Conservation (phyloP, 2,329 filamentous ascomycete genomes). For the Amesomyces nigricolor region DNA sequence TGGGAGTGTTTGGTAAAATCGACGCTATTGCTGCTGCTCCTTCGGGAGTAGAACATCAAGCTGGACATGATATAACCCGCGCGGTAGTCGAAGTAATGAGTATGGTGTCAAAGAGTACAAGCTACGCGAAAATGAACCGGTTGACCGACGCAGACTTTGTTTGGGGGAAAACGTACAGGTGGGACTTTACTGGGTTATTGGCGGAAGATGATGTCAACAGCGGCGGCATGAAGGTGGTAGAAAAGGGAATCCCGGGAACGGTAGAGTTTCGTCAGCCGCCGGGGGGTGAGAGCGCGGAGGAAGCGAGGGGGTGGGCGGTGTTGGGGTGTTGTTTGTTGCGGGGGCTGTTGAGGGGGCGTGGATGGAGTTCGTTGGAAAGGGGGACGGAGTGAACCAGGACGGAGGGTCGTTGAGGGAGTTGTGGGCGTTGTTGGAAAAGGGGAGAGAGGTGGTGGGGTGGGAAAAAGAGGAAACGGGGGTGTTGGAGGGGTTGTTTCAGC, state of each 20-base stretch:
- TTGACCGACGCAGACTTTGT: slow-evolving; percentile 31
- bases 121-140: slow-evolving; percentile 30
- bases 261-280: slow-evolving; percentile 36
- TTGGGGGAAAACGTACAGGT: slow-evolving; percentile 38
- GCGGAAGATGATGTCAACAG: neutral
- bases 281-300: slow-evolving; percentile 29
- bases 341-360: slow-evolving; percentile 25
- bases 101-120: slow-evolving; percentile 29
- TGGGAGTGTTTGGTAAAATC: slow-evolving; percentile 25
- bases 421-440: slow-evolving; percentile 25
- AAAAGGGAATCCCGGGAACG: slow-evolving; percentile 25
- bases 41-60: too few relatives aligned
- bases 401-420: slow-evolving; percentile 26
- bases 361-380: slow-evolving; percentile 1
- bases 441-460: slow-evolving; percentile 28
- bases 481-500: slow-evolving; percentile 27
- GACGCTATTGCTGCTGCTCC: slow-evolving; percentile 21
- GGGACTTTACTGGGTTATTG: slow-evolving; percentile 34
- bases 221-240: neutral
- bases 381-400: slow-evolving; percentile 4
- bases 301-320: slow-evolving; percentile 31
- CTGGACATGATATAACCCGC: neutral
- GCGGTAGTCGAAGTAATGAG: slow-evolving; percentile 31
- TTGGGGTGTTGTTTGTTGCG: slow-evolving; percentile 33
- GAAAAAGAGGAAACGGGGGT: slow-evolving; percentile 20